Base-by-base conservation (phyloP, 495 filamentous ascomycete genomes). In the Paragyromitra xinjiangensis region DNA sequence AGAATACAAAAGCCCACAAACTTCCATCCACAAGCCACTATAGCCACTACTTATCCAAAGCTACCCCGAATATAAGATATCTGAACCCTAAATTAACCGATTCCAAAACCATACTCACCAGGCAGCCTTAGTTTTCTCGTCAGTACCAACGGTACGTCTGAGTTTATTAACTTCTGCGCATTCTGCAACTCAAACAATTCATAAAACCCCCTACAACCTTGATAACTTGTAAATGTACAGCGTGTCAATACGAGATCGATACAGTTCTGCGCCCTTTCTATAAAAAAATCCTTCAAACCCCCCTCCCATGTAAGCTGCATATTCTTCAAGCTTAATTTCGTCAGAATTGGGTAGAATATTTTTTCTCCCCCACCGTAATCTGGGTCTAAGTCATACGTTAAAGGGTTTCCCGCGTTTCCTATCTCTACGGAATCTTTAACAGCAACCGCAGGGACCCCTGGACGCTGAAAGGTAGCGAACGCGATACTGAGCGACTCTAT, bases 181-280 rank as follows among this genome's bases (percentile, higher is more conserved):
- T 67, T 58, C 40, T 77, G 72, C 34, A 78, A 19, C 55, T 67
- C 69, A 34, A 78, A 78, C 16, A 76, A 9, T 44, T 14, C 37
- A 55, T 77, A 78, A 19, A 77, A 40, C 16, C 24, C 24, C 19
- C 12, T 51, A 19, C 75, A 78, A 3, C 51, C 75, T 6, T 45
- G 6, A 11, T 50, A n/a, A n/a, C 42, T 62, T 16, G 16, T 12
- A 48, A 76, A 78, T 0, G 16, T 34, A 14, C 74, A 64, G 4
- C 40, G 29, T 1, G 16, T 37, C 22, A 78, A 48, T 1, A 62
- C 72, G 11, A 78, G 8, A 19, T 69, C 74, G 29, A 78, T 26
- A 14, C 71, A 74, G 8, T 22, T 24, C 6, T 42, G 73, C 0
- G 71, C 75, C 44, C 75, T 51, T 11, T 68, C 16, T 1, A 5